Base-by-base conservation (phyloP, 2,329 filamentous ascomycete genomes). In the Cytospora leucostoma region DNA sequence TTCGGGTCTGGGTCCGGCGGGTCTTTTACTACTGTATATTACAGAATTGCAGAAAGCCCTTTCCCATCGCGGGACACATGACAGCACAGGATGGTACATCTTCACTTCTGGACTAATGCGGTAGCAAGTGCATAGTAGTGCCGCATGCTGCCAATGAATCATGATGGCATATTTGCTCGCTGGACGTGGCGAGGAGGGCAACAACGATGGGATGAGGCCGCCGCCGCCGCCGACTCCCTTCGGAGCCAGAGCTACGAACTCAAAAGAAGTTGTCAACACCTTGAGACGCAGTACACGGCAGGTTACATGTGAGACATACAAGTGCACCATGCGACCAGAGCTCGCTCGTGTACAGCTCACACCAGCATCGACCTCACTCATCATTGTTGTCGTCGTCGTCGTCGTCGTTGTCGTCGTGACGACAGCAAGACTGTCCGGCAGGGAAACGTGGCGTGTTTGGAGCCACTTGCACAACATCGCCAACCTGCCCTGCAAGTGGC, bases 401-500 rank as follows among this genome's bases (percentile, higher is more conserved):
- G 44, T 21, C 21, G 40, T 47, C 35, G 35, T 37, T 13, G 8
- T 37, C 35, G 35, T 37, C n/a, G 17, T 19, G 44, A 47, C 44
- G 21, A 12, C 7, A 21, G 15, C 44, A 21, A 12, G 13, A 37
- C 35, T 10, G 57, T 52, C 56, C 58, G 34, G 52, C 37, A 40
- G 12, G 53, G 51, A 55, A 55, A 61, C 59, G 59, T 61, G 59
- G 59, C 59, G 52, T 61, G 59, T 55, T 47, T 37, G 38, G 52
- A 50, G 59, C 59, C 59, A 61, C 59, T 54, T 61, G 59, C 17
- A 53, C 35, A 40, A 51, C 19, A 50, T 32, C 37, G 32, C 33
- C 59, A 47, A 47, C 49, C n/a, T 35, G 50, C 34, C 58, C 37
- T 59, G 57, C 57, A 53, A 11, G n/a, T 32, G 35, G n/a, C 8